Evolutionary conservation across 2,329 filamentous ascomycete species (phyloP).

Genomic region (Verticillium nubilum): DNA sequence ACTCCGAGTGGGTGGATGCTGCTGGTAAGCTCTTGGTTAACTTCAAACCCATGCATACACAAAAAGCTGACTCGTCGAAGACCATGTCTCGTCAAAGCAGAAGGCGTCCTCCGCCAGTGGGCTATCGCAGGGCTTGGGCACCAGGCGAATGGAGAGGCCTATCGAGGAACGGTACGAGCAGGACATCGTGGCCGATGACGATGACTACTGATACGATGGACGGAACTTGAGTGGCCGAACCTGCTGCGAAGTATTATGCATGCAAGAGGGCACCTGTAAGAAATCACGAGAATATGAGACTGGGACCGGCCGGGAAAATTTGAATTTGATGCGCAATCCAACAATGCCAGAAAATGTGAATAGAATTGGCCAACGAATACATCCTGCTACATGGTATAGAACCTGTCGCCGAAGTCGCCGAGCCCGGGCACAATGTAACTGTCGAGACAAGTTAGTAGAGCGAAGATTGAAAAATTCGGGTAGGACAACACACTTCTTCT

Average conservation of each 20-base stretch:
- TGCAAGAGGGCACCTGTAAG: neutral
- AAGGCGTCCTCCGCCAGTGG: neutral
- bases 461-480: neutral
- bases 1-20: constrained; percentile 97
- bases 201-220: constrained; percentile 45
- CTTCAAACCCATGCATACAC: neutral
- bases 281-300: neutral
- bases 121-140: neutral
- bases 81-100: constrained; percentile 1
- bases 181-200: constrained; percentile 47
- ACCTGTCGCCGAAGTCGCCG: constrained; percentile 92
- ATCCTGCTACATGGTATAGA: constrained; percentile 76
- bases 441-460: constrained; percentile 29
- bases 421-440: constrained; percentile 95
- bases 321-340: neutral
- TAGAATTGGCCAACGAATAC: neutral
- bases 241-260: neutral
- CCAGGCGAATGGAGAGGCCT: constrained; percentile 14
- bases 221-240: neutral
- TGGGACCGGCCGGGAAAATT: neutral
- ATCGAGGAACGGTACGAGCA: constrained; percentile 44
- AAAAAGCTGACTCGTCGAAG: neutral
- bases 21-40: constrained; percentile 36
- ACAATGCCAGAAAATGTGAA: neutral
- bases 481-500: constrained; percentile 74